Evolutionary conservation across 208 protist species (phyloP), one percentile per base, ranked within the genome.

Genomic region (Acanthamoeba healyi): DNA sequence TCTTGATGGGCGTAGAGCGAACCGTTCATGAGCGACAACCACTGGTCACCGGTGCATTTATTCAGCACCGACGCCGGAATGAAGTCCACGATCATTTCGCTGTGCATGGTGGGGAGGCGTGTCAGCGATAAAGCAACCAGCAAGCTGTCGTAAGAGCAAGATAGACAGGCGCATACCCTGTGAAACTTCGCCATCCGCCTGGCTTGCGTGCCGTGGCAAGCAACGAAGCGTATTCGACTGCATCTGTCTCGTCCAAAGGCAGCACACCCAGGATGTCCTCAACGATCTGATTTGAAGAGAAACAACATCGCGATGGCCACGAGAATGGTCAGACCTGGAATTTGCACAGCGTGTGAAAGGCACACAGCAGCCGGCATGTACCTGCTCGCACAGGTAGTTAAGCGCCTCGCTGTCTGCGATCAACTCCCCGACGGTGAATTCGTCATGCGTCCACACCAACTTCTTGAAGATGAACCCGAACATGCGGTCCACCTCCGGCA

Each of bases 391-490:
- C 7, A 84, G 26, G 24, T 36, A 32, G 26, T 84, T 54, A 17
- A 56, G 38, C 40, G 44, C 74, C 5, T 36, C 38, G 26, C 29
- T 5, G 26, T 84, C 26, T 7, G 34, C 24, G 74, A 26, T 32
- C 15, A 84, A 29, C 44, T 84, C 40, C 12, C 12, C 44, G 26
- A 10, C 74, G 12, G 74, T 49, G 38, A 84, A 84, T 29, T 84
- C 74, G 38, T 40, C 44, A 24, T 54, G 49, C 32, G 29, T 36
- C 74, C 74, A 84, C 14, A 56, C 14, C 15, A 36, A 10, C 74
- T 84, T 84, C 74, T 84, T 84, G 44, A 84, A 84, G 7, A 84
- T 29, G 26, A 84, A 84, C 7, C n/a, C 19, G 44, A 56, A 84
- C 44, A 36, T 26, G 26, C 29, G 26, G 61, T 26, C 61, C 7